phyloP scores from a whole-genome alignment of 495 filamentous ascomycete genomes.

The Hypoxylon crocopeplum region DNA sequence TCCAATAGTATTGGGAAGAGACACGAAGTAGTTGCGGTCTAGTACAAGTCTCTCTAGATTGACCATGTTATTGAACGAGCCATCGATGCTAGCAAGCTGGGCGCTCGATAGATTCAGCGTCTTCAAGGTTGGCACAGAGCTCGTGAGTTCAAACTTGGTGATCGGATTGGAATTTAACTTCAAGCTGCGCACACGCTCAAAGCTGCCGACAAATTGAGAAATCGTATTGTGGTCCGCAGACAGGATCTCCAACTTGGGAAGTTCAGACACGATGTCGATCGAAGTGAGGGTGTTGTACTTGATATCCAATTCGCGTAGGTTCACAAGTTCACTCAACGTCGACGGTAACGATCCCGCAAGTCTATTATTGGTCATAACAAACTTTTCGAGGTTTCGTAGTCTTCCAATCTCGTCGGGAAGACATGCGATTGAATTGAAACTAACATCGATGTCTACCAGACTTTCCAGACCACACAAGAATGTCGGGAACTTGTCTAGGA shows the following conservation, averaged over 20 bases:
- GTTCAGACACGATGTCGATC: conserved; percentile 81
- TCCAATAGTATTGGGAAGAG: conserved; percentile 82
- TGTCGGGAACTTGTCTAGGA: conserved; percentile 79
- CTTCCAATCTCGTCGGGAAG: conserved; percentile 80
- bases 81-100: conserved; percentile 86
- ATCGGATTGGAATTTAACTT: conserved; percentile 92
- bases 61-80: conserved; percentile 83
- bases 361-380: conserved; percentile 95
- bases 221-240: conserved; percentile 90
- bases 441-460: conserved; percentile 92
- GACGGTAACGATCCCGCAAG: conserved; percentile 74
- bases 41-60: conserved; percentile 86
- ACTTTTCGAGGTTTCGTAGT: conserved; percentile 78
- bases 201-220: conserved; percentile 83
- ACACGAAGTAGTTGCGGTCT: conserved; percentile 95
- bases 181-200: conserved; percentile 81
- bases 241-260: conserved; percentile 86
- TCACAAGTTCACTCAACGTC: conserved; percentile 71
- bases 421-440: conserved; percentile 86
- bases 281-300: conserved; percentile 87
- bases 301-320: conserved; percentile 89
- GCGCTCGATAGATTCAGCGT: conserved; percentile 85
- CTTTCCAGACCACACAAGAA: conserved; percentile 83
- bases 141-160: conserved; percentile 85
- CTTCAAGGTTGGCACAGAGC: conserved; percentile 79